A percentile compares a stretch with the other conserved stretches of the same genome.
These are phyloP conservation scores for Aspergillus sp. DNA, from an alignment of 2,329 filamentous ascomycete genomes.

Conservation along the genomic window DNA sequence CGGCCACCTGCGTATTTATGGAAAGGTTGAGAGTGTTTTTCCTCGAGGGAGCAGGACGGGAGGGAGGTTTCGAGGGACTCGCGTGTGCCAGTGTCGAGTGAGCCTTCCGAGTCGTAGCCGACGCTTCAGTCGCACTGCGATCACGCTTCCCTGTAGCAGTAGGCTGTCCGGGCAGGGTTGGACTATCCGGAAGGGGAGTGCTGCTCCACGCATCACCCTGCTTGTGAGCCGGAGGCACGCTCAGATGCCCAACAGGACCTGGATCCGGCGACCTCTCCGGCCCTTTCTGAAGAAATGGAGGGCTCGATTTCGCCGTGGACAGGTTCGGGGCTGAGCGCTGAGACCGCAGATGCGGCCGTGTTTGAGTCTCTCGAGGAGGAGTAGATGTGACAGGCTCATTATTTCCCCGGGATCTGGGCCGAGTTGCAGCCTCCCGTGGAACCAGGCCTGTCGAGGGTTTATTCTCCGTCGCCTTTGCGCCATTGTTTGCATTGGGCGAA, in stretches of 20 bases:
- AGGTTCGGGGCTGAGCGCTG: slow-evolving; percentile 27
- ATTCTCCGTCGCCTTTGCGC: too few relatives aligned
- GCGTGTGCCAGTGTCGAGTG: too few relatives aligned
- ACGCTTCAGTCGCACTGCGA: too few relatives aligned
- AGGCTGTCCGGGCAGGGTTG: slow-evolving; percentile 18
- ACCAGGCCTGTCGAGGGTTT: too few relatives aligned
- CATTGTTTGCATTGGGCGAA: too few relatives aligned
- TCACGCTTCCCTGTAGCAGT: too few relatives aligned
- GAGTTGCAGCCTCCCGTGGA: background rate
- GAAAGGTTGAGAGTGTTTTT: slow-evolving; percentile 35
- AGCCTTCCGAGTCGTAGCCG: too few relatives aligned
- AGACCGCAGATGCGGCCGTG: slow-evolving; percentile 13
- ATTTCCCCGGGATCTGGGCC: slow-evolving; percentile 2
- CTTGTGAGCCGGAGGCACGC: slow-evolving; percentile 25
- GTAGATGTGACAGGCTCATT: slow-evolving; percentile 2
- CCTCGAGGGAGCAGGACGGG: slow-evolving; percentile 16
- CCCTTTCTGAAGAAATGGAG: background rate
- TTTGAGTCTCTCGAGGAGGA: slow-evolving; percentile 1
- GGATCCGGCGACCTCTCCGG: background rate
- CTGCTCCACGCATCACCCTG: slow-evolving; percentile 25
- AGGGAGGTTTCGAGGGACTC: slow-evolving; percentile 1
- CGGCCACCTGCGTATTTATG: slow-evolving; percentile 33
- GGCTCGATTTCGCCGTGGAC: slow-evolving; percentile 10
- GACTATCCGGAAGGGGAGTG: slow-evolving; percentile 27
- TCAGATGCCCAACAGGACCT: slow-evolving; percentile 16